These are phyloP conservation scores for Trichosphaerium sp. DNA, from an alignment of 78 protist species.

Conservation along the genomic window DNA sequence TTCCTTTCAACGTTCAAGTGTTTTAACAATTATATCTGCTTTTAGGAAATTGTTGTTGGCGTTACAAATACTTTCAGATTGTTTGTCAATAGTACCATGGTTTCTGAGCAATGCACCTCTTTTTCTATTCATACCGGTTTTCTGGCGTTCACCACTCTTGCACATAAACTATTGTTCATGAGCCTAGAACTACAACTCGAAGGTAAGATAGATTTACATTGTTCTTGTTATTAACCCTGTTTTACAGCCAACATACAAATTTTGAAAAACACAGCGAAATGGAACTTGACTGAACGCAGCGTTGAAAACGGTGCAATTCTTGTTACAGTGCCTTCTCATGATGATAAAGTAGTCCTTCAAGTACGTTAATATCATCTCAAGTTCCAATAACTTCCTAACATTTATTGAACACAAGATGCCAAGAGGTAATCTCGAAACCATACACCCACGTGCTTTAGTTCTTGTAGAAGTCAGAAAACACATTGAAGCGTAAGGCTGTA, in stretches of 20 bases:
- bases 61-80: constrained; percentile 3
- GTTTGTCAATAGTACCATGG: constrained; percentile 6
- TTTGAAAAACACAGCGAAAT: neutral
- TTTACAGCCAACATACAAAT: neutral
- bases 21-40: neutral
- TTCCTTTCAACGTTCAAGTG: neutral
- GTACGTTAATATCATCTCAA: neutral
- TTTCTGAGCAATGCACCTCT: constrained; percentile 34
- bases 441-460: constrained; percentile 46
- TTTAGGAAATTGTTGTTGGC: constrained; percentile 18
- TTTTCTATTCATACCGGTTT: constrained; percentile 47
- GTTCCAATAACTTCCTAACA: neutral
- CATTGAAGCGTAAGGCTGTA: neutral
- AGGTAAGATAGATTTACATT: neutral
- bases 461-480: neutral
- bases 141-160: constrained; percentile 44
- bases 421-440: constrained; percentile 66
- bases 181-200: neutral
- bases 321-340: constrained; percentile 33
- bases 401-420: constrained; percentile 41
- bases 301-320: constrained; percentile 65
- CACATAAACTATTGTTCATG: constrained; percentile 39
- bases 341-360: constrained; percentile 1
- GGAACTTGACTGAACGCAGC: neutral
- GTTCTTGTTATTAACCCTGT: neutral